Base-by-base conservation (phyloP, 306 rosid species). In the Cajanus cajan region DNA sequence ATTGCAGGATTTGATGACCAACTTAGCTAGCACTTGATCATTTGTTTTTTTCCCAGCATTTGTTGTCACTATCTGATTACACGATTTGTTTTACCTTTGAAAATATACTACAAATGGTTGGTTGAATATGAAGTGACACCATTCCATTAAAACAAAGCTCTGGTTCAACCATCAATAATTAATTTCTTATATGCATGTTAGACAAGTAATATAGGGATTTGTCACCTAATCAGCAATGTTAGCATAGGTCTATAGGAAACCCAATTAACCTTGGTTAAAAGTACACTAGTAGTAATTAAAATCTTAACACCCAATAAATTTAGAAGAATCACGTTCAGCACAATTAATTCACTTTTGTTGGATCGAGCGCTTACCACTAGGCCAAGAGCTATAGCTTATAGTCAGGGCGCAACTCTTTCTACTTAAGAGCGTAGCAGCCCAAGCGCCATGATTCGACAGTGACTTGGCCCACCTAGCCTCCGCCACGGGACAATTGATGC, bases 111-210 rank as follows among this genome's bases (percentile, higher is more conserved):
- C 39, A 18, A 33, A 39, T 33, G 39, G 68, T 70, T 70, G 66
- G 39, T 62, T 62, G 68, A 71, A 59, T 21, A 79, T 61, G 62
- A 71, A 70, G 25, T 78, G 19, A 18, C 6, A 57, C 70, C 43
- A 18, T 33, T 64, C 63, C 41, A 78, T 79, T 19, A 21, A 51
- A 33, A 28, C 9, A 34, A 58, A 58, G 3, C 71, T 41, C 40
- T 57, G 28, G 40, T 58, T 58, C 82, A 68, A 78, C 82, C 1
- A 31, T 40, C 82, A 55, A 50, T 44, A 19, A 31, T 43, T 13
- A 69, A 58, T 68, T 43, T 68, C 48, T 13, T 55, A 18, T 44
- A 19, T 18, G 28, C 13, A 22, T 44, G 70, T 43, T 68, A 14
- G 39, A 1, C 73, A 68, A 31, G 45, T 18, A 55, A 58, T 48